Percentiles rank a stretch among this genome's conserved stretches.
Evolutionary conservation across 2,329 filamentous ascomycete species (phyloP).

Genomic region (Neoarthrinium moseri): DNA sequence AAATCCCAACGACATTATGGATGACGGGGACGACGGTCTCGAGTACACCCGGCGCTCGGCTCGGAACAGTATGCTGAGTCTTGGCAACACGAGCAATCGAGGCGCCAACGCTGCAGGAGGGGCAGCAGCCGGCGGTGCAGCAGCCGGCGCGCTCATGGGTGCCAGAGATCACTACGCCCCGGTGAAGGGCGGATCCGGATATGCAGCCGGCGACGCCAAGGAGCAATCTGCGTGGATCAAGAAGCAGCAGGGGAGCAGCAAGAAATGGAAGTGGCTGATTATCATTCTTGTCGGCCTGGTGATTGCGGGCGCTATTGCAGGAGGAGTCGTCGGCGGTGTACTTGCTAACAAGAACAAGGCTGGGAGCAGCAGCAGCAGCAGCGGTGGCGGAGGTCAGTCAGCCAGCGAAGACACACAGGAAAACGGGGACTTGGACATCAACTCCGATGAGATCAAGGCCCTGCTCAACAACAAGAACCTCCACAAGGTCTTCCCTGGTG

Average conservation of each 20-base stretch:
- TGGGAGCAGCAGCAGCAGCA: constrained; percentile 23
- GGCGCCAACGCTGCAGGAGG: constrained; percentile 37
- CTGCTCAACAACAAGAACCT: constrained; percentile 78
- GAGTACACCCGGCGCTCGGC: constrained; percentile 46
- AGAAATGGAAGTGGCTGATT: constrained; percentile 70
- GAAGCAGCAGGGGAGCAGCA: constrained; percentile 57
- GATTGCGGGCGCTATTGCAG: constrained; percentile 70
- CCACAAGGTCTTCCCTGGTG: constrained; percentile 91
- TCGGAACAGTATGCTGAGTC: constrained; percentile 60
- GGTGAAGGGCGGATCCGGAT: constrained; percentile 26
- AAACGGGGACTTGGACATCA: constrained; percentile 70
- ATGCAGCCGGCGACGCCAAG: constrained; percentile 46
- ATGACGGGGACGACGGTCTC: constrained; percentile 86
- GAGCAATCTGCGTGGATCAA: constrained; percentile 65
- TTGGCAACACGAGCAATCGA: constrained; percentile 45
- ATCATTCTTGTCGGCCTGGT: constrained; percentile 62
- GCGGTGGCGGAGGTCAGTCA: constrained; percentile 39
- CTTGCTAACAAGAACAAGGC: constrained; percentile 42
- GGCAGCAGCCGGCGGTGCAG: constrained; percentile 45
- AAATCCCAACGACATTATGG: constrained; percentile 77
- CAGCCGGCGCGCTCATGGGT: constrained; percentile 38
- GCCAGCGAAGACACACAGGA: constrained; percentile 57
- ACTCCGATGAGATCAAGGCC: constrained; percentile 76
- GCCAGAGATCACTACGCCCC: constrained; percentile 14
- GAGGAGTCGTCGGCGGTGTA: constrained; percentile 59